phyloP scores from a whole-genome alignment of 2,329 filamentous ascomycete genomes.

The Macrophomina tecta region DNA sequence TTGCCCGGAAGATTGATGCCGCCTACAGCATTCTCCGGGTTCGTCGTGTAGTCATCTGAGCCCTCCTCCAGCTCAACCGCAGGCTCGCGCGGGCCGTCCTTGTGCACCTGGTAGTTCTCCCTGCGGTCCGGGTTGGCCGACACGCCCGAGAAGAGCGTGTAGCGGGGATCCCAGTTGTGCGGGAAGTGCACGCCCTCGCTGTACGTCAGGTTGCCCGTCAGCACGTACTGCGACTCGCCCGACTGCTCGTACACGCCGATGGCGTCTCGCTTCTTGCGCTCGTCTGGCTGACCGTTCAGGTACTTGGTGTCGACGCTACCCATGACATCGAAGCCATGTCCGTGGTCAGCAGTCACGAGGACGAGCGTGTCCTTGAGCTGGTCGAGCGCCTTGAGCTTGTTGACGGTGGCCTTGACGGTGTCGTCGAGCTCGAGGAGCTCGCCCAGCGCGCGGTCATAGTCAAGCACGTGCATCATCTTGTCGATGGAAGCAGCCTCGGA shows the following conservation, averaged over 20 bases:
- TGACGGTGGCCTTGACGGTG: conserved; percentile 76
- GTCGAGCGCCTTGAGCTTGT: conserved; percentile 69
- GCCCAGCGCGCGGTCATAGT: conserved; percentile 84
- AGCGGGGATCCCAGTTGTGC: conserved; percentile 82
- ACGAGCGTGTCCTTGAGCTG: conserved; percentile 78
- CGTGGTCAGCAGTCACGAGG: conserved; percentile 85
- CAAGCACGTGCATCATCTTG: conserved; percentile 86
- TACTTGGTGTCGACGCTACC: conserved; percentile 83
- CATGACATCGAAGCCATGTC: conserved; percentile 87
- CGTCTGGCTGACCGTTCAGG: conserved; percentile 66
- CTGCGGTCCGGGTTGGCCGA: conserved; percentile 75
- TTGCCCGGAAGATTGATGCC: conserved; percentile 81
- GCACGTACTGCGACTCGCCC: conserved; percentile 76
- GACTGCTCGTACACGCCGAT: conserved; percentile 76
- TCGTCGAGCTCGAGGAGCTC: conserved; percentile 87
- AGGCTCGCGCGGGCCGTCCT: conserved; percentile 66
- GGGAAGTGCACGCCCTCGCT: conserved; percentile 78
- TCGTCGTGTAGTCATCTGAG: conserved; percentile 67
- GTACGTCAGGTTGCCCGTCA: conserved; percentile 67
- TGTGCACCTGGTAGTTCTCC: conserved; percentile 77
- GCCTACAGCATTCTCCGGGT: conserved; percentile 67
- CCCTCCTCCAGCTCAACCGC: conserved; percentile 62
- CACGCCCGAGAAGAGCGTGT: conserved; percentile 76
- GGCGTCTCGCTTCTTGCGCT: conserved; percentile 76
- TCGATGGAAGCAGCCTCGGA: conserved; percentile 84